A percentile compares a stretch with the other conserved stretches of the same genome.
phyloP scores from a whole-genome alignment of 768 basidiomycete species.

The Russula foetens region DNA sequence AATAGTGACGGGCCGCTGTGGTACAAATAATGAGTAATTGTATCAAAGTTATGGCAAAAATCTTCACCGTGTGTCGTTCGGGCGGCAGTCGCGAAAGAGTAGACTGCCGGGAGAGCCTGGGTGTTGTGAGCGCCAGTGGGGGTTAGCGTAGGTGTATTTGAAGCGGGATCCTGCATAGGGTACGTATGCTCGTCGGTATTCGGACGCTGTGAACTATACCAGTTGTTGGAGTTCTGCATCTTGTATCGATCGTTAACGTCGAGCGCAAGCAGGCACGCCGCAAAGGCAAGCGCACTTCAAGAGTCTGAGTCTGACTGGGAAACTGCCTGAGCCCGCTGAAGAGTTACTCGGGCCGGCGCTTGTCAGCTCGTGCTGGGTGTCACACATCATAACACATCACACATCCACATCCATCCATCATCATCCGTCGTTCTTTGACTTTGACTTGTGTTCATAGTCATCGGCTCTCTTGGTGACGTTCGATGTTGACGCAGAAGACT shows the following conservation, averaged over 20 bases:
- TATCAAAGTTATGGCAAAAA: neutral
- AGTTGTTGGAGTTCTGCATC: conserved; percentile 14
- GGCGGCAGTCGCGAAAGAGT: conserved; percentile 69
- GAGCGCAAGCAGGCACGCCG: neutral
- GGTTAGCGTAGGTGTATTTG: conserved; percentile 7
- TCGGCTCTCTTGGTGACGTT: too few relatives aligned
- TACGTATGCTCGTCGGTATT: neutral
- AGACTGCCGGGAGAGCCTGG: conserved; percentile 55
- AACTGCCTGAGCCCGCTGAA: too few relatives aligned
- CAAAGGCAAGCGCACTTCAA: neutral
- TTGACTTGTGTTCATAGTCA: too few relatives aligned
- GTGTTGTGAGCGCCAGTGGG: conserved; percentile 58
- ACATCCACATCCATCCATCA: too few relatives aligned
- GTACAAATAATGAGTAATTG: conserved; percentile 8
- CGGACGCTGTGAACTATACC: conserved; percentile 12
- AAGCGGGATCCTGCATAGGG: conserved; percentile 5
- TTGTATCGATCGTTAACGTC: neutral
- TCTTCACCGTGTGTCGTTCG: conserved; percentile 65
- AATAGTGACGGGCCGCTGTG: conserved; percentile 60
- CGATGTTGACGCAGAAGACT: too few relatives aligned
- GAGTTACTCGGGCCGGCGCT: too few relatives aligned
- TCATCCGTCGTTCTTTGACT: too few relatives aligned
- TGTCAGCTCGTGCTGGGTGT: too few relatives aligned
- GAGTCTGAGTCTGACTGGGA: neutral
- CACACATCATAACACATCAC: too few relatives aligned